Base-by-base conservation (phyloP, 176 grass and related monocot species). In the Dactylis glomerata region DNA sequence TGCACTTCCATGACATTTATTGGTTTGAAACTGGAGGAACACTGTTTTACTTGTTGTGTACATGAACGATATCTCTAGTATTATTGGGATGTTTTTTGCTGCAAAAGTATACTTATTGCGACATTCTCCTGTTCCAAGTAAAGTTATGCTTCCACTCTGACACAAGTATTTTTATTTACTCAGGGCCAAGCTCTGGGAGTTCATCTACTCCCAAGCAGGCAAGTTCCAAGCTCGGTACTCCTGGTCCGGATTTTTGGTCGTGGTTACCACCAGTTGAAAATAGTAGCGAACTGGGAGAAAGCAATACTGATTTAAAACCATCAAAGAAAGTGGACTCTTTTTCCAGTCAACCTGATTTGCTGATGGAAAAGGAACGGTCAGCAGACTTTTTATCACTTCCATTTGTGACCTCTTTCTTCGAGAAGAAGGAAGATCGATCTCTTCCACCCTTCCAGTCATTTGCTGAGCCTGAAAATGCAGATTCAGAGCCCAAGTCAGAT, bases 191-290 rank as follows among this genome's bases (percentile, higher is more conserved):
- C 41, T 73, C 20, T 49, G 75, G 34, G 24, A 46, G 58, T 85
- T 80, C 85, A 76, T 83, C 72, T 61, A 42, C 88, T 75, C 68
- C 40, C 62, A 83, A 87, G 69, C 76, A 83, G 55, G 34, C 71
- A 77, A 73, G 58, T 81, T 83, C 81, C 26, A 89, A 83, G 73
- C 83, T 90, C 50, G 91, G 82, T 79, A 92, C 91, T 90, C 93
- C 96, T 19, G 96, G 93, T 31, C 96, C 96, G 3, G 89, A 94
- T 90, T 98, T 98, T 82, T 98, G 96, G 96, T 98, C 93, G 13
- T 96, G 96, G 96, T 86, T 91, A 83, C 96, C 96, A 45, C 96
- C 92, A 16, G 52, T 90, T 23, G 87, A 89, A 45, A 90, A 41
- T 80, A 78, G 42, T 47, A 87, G 4, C 61, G 86, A 83, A 77